A percentile compares a stretch with the other conserved stretches of the same genome.
These are phyloP conservation scores for Candida loeiensis DNA, from an alignment of 805 yeast species.

Conservation along the genomic window DNA sequence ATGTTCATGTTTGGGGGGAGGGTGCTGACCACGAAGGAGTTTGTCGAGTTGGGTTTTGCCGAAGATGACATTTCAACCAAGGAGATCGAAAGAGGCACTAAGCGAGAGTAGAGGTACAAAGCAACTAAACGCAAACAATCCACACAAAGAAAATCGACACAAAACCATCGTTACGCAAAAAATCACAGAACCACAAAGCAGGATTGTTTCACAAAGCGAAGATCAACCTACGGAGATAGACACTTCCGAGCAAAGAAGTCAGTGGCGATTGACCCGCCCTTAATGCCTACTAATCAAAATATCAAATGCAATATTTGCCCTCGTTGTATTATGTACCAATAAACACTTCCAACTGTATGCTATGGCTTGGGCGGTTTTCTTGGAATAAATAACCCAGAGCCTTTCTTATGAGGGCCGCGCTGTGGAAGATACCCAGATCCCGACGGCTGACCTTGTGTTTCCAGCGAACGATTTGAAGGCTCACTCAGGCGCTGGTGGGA, in stretches of 20 bases:
- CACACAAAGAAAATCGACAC: too few relatives aligned
- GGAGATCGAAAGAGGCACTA: not conserved
- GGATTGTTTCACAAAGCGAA: too few relatives aligned
- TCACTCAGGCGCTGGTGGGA: not conserved
- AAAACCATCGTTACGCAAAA: too few relatives aligned
- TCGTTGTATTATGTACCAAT: too few relatives aligned
- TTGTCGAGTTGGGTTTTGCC: constrained; percentile 8
- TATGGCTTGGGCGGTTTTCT: constrained; percentile 1
- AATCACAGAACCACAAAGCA: too few relatives aligned
- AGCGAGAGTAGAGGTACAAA: not conserved
- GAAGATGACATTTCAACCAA: not conserved
- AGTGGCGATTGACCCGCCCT: too few relatives aligned
- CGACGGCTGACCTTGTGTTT: not conserved
- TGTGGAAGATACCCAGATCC: not conserved
- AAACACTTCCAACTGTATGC: too few relatives aligned
- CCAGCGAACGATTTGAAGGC: not conserved
- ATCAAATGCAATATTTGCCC: too few relatives aligned
- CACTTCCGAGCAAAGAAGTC: too few relatives aligned
- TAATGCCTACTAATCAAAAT: too few relatives aligned
- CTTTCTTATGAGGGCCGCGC: not conserved
- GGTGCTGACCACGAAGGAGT: constrained; percentile 1
- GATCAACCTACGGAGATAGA: too few relatives aligned
- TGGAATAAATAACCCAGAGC: not conserved
- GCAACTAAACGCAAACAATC: too few relatives aligned
- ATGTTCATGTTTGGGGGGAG: constrained; percentile 12